Evolutionary conservation across 164 flowering plant genomes (phyloP).

Genomic region (Euptelea pleiosperma): DNA sequence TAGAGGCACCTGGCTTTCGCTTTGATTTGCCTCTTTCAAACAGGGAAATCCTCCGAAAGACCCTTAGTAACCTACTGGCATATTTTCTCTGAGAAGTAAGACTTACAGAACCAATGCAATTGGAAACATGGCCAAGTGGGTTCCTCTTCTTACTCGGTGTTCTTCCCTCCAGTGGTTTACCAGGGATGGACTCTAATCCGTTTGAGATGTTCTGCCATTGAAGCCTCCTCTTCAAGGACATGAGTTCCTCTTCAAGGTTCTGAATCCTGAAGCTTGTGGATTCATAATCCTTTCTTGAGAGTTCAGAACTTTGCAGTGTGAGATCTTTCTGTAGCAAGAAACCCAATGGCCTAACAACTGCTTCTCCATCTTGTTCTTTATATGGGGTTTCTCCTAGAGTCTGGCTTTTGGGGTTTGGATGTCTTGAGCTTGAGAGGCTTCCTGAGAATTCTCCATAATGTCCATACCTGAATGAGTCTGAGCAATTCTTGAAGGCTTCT

Average conservation of each 20-base stretch:
- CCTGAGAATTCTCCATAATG: conserved; percentile 55
- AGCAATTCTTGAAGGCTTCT: conserved; percentile 80
- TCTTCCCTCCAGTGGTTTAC: conserved; percentile 32
- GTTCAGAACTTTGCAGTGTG: conserved; percentile 28
- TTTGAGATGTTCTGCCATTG: conserved; percentile 36
- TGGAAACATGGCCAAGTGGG: conserved; percentile 48
- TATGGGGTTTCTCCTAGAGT: conserved; percentile 46
- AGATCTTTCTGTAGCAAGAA: conserved; percentile 50
- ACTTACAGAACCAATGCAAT: conserved; percentile 65
- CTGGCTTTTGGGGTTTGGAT: conserved; percentile 46
- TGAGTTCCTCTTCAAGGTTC: conserved; percentile 75
- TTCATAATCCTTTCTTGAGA: conserved; percentile 58
- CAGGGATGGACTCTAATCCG: conserved; percentile 29
- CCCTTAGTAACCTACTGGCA: conserved; percentile 58
- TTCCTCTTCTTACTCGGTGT: conserved; percentile 46
- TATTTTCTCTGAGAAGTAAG: conserved; percentile 69
- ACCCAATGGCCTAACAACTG: conserved; percentile 40
- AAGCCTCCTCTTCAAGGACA: conserved; percentile 62
- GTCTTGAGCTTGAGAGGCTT: conserved; percentile 55
- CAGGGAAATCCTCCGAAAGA: conserved; percentile 41
- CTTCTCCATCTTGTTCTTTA: conserved; percentile 31
- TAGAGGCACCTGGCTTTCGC: conserved; percentile 37
- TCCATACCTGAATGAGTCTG: conserved; percentile 68
- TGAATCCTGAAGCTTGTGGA: conserved; percentile 93
- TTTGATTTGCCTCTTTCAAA: conserved; percentile 59